Evolutionary conservation across 2,329 filamentous ascomycete genomes (phyloP), one percentile per base, ranked within the genome.

Genomic region (Cytospora chrysosperma): DNA sequence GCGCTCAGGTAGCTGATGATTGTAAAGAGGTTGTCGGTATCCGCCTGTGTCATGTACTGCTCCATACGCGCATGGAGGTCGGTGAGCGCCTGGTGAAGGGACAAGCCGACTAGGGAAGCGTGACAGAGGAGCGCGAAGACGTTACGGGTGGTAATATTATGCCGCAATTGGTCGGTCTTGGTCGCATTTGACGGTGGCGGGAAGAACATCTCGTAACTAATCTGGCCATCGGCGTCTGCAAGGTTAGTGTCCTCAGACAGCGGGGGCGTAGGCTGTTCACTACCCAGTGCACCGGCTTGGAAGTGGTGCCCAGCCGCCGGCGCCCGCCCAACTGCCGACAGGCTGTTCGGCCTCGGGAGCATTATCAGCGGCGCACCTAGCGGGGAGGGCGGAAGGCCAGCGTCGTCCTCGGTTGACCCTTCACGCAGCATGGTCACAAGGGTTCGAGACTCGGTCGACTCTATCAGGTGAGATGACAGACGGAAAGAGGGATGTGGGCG

Each of bases 101-200:
- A 86, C 1, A 85, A 70, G 0, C 88, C 88, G 2, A 91, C 87
- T 0, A 91, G 78, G 0, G 88, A 87, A 26, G 85, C 84, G 58
- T 85, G 81, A 69, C 85, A 87, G 2, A 90, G 73, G 37, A 90
- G 74, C 0, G 88, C 88, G 68, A 91, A 86, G 52, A 90, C 83
- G 69, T 91, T 91, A 24, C 88, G 83, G 0, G 88, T 88, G 0
- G 88, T 87, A 54, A 90, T 80, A 67, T 88, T 85, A 67, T 89
- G 80, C 1, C 85, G 78, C 1, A 82, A 78, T 60, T 81, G 81
- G 50, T 81, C 82, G 21, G 73, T 73, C 70, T 74, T 81, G 68
- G 70, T 79, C 47, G 82, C 69, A 43, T 82, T 79, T 1, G 78
- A 67, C 0, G 86, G 86, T 0, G 85, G 79, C 0, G 86, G 81